These are phyloP conservation scores for Colletotrichum sp. DNA, from an alignment of 2,329 filamentous ascomycete species.

Conservation along the genomic window DNA sequence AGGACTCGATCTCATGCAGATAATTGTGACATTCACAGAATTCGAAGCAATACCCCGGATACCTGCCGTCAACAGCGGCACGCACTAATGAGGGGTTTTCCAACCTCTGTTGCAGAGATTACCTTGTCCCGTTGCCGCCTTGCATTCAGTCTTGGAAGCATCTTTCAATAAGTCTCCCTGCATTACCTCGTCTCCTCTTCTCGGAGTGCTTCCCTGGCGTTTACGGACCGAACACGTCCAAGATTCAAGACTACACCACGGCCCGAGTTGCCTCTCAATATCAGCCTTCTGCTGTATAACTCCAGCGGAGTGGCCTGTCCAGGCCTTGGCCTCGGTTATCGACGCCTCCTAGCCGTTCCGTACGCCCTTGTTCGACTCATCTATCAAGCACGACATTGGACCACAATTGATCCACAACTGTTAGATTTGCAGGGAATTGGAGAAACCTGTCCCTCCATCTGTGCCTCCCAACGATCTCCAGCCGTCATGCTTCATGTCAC, in stretches of 20 bases:
- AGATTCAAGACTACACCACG: not conserved
- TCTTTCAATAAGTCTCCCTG: not conserved
- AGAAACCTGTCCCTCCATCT: not conserved
- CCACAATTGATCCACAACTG: not conserved
- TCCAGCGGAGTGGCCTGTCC: not conserved
- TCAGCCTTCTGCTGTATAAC: not conserved
- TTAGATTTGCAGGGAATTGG: not conserved
- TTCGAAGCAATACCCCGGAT: not conserved
- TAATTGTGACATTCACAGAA: not conserved
- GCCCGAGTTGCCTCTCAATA: not conserved
- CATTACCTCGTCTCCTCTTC: not conserved
- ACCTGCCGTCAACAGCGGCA: not conserved
- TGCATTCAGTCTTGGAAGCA: not conserved
- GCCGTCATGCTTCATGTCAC: not conserved
- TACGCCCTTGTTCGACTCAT: not conserved
- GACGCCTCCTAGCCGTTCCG: not conserved
- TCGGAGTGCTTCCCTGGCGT: not conserved
- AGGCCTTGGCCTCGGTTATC: not conserved
- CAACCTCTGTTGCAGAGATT: not conserved
- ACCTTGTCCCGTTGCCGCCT: not conserved
- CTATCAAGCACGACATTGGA: not conserved
- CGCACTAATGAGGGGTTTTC: not conserved
- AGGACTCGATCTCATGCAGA: slow-evolving; percentile 1
- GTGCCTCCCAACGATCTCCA: not conserved
- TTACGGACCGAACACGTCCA: not conserved